These are phyloP conservation scores for Ramalina peruviana DNA, from an alignment of 495 filamentous ascomycete genomes.

Conservation along the genomic window DNA sequence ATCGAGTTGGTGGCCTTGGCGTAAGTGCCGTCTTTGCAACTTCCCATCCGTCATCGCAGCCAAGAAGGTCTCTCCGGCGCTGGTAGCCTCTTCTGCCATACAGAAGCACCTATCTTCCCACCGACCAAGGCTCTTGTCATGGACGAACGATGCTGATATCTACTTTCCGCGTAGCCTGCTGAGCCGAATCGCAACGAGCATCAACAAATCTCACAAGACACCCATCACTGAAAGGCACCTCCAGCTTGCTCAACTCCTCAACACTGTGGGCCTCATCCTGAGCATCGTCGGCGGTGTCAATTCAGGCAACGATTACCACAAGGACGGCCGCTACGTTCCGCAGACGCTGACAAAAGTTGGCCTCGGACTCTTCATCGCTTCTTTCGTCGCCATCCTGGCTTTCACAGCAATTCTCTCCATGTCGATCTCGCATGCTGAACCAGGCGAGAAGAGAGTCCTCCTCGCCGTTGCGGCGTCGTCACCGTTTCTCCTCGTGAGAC, in stretches of 20 bases:
- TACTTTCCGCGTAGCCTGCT: too few species aligned
- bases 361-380: slow-evolving; percentile 20
- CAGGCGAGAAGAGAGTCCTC: slow-evolving; percentile 24
- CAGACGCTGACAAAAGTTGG: slow-evolving; percentile 16
- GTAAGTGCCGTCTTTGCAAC: too few species aligned
- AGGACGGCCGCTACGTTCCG: slow-evolving; percentile 10
- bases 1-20: background rate
- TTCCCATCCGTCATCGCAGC: too few species aligned
- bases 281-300: background rate
- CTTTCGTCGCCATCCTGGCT: slow-evolving; percentile 17
- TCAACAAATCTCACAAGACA: too few species aligned
- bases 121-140: too few species aligned
- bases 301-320: slow-evolving; percentile 7
- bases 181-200: too few species aligned
- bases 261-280: background rate
- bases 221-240: too few species aligned
- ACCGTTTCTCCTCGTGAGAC: slow-evolving; percentile 28
- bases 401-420: slow-evolving; percentile 8
- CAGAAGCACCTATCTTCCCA: too few species aligned
- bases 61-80: too few species aligned
- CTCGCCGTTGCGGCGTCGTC: slow-evolving; percentile 22
- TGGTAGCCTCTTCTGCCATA: too few species aligned
- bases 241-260: background rate
- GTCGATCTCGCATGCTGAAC: slow-evolving; percentile 11
- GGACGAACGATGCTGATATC: too few species aligned